phyloP scores from a whole-genome alignment of 768 basidiomycete species.

The Ramaria rubella region DNA sequence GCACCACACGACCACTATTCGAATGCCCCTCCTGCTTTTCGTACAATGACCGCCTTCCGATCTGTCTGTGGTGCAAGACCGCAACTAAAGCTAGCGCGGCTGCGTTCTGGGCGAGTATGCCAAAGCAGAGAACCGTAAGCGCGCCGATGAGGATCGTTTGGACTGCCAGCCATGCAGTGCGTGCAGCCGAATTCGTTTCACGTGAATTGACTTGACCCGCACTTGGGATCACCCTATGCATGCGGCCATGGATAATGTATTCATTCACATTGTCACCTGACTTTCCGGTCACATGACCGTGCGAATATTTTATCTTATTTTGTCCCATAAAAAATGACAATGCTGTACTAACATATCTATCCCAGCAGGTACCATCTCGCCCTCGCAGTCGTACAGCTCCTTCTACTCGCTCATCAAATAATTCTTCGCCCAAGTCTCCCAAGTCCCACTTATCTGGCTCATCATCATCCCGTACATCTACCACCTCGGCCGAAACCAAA shows the following conservation, averaged over 20 bases:
- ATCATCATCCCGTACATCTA: background rate
- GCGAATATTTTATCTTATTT: too few relatives aligned
- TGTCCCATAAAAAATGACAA: too few relatives aligned
- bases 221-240: too few relatives aligned
- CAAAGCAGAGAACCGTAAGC: conserved; percentile 9
- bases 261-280: too few relatives aligned
- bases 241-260: too few relatives aligned
- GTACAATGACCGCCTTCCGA: conserved; percentile 3
- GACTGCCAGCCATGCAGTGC: background rate
- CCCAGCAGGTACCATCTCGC: background rate
- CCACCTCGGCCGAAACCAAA: background rate
- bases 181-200: too few relatives aligned
- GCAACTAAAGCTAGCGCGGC: background rate
- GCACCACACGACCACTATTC: background rate
- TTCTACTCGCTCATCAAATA: background rate
- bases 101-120: conserved; percentile 8
- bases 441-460: background rate
- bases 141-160: background rate
- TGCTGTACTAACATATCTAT: background rate
- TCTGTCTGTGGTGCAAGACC: conserved; percentile 9
- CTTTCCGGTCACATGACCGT: too few relatives aligned
- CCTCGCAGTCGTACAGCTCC: background rate
- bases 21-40: conserved; percentile 9
- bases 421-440: background rate
- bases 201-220: too few relatives aligned